Conservation (phyloP, 2,329 filamentous ascomycete genomes). For the Monosporascus sp. region DNA sequence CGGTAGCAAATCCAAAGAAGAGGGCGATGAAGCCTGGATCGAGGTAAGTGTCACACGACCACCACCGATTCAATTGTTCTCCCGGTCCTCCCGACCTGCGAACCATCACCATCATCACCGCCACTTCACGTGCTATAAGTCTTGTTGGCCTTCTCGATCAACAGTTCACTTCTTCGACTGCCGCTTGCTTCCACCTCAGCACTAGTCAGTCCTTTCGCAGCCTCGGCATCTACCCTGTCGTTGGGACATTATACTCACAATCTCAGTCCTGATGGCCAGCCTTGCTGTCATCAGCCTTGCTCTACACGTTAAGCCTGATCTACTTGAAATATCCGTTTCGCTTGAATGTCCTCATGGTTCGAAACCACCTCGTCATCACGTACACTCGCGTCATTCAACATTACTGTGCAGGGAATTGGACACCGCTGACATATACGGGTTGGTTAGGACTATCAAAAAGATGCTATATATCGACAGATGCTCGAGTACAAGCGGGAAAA, state of each 20-base stretch:
- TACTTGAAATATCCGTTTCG: constrained; percentile 12
- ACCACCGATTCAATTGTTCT: constrained; percentile 7
- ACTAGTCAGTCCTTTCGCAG: constrained; percentile 10
- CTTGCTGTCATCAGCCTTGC: constrained; percentile 20
- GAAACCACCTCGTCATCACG: constrained; percentile 21
- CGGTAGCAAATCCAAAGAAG: constrained; percentile 51
- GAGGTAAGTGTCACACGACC: constrained; percentile 49
- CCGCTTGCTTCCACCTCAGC: constrained; percentile 1
- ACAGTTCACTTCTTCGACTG: background rate
- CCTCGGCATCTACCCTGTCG: constrained; percentile 13
- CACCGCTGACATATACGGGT: constrained; percentile 31
- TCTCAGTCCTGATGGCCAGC: constrained; percentile 28
- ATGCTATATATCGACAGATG: constrained; percentile 96
- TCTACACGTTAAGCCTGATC: constrained; percentile 10
- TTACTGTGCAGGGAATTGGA: constrained; percentile 16
- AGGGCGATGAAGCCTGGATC: constrained; percentile 55
- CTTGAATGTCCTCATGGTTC: constrained; percentile 16
- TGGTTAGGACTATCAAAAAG: constrained; percentile 80
- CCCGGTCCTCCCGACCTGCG: background rate
- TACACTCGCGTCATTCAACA: constrained; percentile 18
- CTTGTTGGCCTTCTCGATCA: background rate
- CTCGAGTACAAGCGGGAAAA: constrained; percentile 95
- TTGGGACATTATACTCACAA: constrained; percentile 26
- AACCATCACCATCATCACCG: background rate
- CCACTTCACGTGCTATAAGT: background rate